A percentile compares a stretch with the other conserved stretches of the same genome.
phyloP scores from a whole-genome alignment of 1,284 basidiomycete genomes.

The Microbotryomycetes sp. region DNA sequence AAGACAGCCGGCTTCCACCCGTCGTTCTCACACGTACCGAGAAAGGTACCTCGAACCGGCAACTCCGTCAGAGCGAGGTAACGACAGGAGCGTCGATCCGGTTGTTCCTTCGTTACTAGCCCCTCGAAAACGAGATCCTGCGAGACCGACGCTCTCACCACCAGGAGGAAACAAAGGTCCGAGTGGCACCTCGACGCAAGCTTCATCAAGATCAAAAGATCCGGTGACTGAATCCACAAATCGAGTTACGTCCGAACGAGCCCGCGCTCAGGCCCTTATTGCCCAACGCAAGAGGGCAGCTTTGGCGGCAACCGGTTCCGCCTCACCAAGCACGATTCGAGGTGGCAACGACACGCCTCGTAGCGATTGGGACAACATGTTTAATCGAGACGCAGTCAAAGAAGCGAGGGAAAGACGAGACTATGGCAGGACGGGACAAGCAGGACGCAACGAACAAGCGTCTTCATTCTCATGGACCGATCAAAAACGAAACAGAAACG shows the following conservation, averaged over 20 bases:
- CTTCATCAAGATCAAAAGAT: not conserved
- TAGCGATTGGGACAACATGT: slow-evolving; percentile 15
- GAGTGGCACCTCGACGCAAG: too few species aligned
- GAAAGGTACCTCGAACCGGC: slow-evolving; percentile 6
- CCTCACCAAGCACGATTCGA: not conserved
- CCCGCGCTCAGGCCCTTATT: slow-evolving; percentile 21
- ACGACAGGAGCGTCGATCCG: slow-evolving; percentile 5
- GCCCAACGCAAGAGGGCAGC: slow-evolving; percentile 5
- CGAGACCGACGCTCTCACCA: not conserved
- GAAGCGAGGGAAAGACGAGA: slow-evolving; percentile 4
- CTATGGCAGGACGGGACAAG: not conserved
- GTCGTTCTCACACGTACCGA: not conserved
- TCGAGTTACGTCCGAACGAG: slow-evolving; percentile 22
- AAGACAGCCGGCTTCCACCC: not conserved
- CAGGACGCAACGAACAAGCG: not conserved
- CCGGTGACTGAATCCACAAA: slow-evolving; percentile 6
- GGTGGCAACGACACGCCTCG: slow-evolving; percentile 1
- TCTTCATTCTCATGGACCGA: not conserved
- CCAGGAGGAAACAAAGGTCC: not conserved
- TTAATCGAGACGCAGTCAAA: slow-evolving; percentile 14
- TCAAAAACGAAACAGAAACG: not conserved
- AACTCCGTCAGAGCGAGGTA: not conserved
- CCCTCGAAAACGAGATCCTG: not conserved
- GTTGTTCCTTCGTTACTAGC: slow-evolving; percentile 18
- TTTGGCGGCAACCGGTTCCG: not conserved